Percentiles rank a stretch among this genome's conserved stretches.
These are phyloP conservation scores for Leccinum incarnatum DNA, from an alignment of 768 basidiomycete genomes.

Conservation along the genomic window DNA sequence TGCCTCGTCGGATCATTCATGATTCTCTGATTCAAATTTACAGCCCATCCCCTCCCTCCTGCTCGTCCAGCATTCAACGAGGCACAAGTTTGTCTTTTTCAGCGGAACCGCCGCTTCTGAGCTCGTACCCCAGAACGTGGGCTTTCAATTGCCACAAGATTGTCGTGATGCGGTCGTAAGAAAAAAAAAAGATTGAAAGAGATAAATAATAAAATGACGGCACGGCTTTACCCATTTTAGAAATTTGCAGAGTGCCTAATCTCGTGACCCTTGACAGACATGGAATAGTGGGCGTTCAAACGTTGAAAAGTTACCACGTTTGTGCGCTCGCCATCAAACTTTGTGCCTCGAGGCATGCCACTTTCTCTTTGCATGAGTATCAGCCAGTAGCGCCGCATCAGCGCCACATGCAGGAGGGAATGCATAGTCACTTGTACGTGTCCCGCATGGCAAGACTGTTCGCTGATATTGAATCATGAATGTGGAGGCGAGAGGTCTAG, in stretches of 20 bases:
- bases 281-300: constrained; percentile 2
- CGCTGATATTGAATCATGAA: constrained; percentile 18
- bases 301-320: constrained; percentile 2
- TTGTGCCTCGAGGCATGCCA: constrained; percentile 27
- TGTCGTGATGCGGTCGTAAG: constrained; percentile 6
- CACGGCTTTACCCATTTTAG: constrained; percentile 10
- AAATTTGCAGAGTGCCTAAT: not conserved
- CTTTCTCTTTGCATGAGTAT: not conserved
- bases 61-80: not conserved
- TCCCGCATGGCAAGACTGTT: constrained; percentile 5
- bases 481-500: not conserved
- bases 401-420: constrained; percentile 18
- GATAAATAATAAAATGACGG: constrained; percentile 1
- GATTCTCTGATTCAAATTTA: not conserved
- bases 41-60: not conserved
- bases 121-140: constrained; percentile 31
- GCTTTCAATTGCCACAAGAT: constrained; percentile 1
- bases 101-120: constrained; percentile 23
- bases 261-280: constrained; percentile 14
- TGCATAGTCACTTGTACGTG: constrained; percentile 1
- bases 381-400: constrained; percentile 5
- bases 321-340: constrained; percentile 23
- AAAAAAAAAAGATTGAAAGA: not conserved
- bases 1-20: constrained; percentile 13
- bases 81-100: not conserved